These are phyloP conservation scores for Choanephora cucurbitarum DNA, from an alignment of 371 early-diverging fungal genomes.

Conservation along the genomic window DNA sequence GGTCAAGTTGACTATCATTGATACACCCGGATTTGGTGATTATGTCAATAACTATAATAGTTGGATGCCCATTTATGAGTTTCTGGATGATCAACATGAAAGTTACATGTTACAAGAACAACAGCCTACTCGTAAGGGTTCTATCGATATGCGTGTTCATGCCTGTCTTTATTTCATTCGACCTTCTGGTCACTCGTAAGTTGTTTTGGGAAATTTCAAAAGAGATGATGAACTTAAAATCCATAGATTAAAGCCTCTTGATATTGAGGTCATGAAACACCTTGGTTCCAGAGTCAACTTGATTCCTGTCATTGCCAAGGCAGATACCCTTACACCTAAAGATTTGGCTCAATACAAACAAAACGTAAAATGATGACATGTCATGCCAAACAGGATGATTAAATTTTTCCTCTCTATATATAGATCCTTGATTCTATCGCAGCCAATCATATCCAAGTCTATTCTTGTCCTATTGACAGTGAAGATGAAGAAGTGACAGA, in stretches of 20 bases:
- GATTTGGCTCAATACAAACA: slow-evolving; percentile 79
- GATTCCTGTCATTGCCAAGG: slow-evolving; percentile 76
- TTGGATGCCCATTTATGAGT: slow-evolving; percentile 69
- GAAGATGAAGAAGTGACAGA: slow-evolving; percentile 76
- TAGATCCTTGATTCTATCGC: slow-evolving; percentile 72
- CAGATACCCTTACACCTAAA: slow-evolving; percentile 66
- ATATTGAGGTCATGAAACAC: slow-evolving; percentile 86
- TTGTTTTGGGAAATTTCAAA: too few relatives aligned
- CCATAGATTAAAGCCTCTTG: slow-evolving; percentile 79
- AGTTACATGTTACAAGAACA: slow-evolving; percentile 76
- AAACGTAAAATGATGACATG: slow-evolving; percentile 48
- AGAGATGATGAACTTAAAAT: too few relatives aligned
- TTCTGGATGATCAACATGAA: slow-evolving; percentile 94
- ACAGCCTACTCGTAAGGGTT: slow-evolving; percentile 50
- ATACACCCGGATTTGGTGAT: slow-evolving; percentile 90
- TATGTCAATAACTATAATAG: slow-evolving; percentile 71
- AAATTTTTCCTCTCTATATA: too few relatives aligned
- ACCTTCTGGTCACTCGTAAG: slow-evolving; percentile 80
- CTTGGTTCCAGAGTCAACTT: slow-evolving; percentile 81
- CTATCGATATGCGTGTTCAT: slow-evolving; percentile 75
- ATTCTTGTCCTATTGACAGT: slow-evolving; percentile 72
- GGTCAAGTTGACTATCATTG: slow-evolving; percentile 87
- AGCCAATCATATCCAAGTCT: slow-evolving; percentile 72
- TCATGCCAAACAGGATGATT: slow-evolving; percentile 7
- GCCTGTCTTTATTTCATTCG: slow-evolving; percentile 93